Base-by-base conservation (phyloP, 139 green algal species). In the Tetraselmis chui region DNA sequence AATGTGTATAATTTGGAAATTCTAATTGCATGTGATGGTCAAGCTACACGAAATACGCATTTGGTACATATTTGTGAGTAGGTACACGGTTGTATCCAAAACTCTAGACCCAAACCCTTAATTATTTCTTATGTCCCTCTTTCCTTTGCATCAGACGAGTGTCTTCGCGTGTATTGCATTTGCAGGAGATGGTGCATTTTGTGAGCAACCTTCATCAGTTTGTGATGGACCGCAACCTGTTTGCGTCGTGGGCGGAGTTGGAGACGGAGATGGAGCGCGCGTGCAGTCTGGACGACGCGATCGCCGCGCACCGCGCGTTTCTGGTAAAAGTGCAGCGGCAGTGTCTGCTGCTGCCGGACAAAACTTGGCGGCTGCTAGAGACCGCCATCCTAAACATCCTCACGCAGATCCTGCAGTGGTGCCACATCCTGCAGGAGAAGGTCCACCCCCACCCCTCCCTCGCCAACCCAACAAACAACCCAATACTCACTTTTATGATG, bases 171-270 rank as follows among this genome's bases (percentile, higher is more conserved):
- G n/a, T n/a, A n/a, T n/a, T n/a, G n/a, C n/a, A n/a, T n/a, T n/a
- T 83, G 77, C 76, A 82, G 77, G 80, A 87, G 75, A 86, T 89
- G 77, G 76, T 80, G 24, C 85, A 89, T n/a, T 77, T 89, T 79
- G 80, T 87, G 32, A 75, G 29, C 11, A 79, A 75, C 77, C 85
- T 82, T 75, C 85, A 89, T 31, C 78, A 85, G 74, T 85, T 85
- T 74, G 75, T 87, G 27, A 83, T 85, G 78, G 80, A 87, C 30
- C 80, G 80, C 23, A 75, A 87, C 11, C 59, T 85, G 76, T 67
- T 76, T 31, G 78, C 31, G 0, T 83, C 80, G 11, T 85, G 80
- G 85, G 18, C 28, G 1, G 29, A 76, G 30, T 78, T 87, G 80
- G 58, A 85, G 59, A 80, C 84, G 82, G 78, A 31, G 29, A 31